Base-by-base conservation (phyloP, 371 early-diverging fungal genomes). In the Coemansia sp. region DNA sequence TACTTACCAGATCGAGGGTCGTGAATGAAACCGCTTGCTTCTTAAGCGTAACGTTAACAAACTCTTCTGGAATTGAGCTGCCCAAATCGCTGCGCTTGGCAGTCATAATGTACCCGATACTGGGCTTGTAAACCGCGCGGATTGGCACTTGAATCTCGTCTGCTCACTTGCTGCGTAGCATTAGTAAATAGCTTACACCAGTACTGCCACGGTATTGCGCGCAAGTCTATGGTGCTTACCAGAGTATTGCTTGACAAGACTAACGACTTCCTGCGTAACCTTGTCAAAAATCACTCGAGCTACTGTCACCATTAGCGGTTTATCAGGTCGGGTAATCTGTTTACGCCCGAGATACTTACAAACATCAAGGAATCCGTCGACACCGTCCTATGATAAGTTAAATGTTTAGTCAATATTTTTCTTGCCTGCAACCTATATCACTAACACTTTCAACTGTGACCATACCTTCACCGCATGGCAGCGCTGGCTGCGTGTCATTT, bases 321-420 rank as follows among this genome's bases (percentile, higher is more conserved):
- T 39, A 38, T 14, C 16, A 38, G 14, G 5, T 1, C 16, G 13
- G 5, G 9, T 26, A 8, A 13, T 32, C 0, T 38, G n/a, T 38
- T 35, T 9, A 34, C 13, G 31, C 14, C 9, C 10, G 31, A 5
- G 4, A 8, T 45, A 68, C 81, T 76, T 83, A 84, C 90, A 92
- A 43, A 96, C 93, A 74, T 96, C 96, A 11, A 96, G 83, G 39
- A 96, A 79, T 0, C 93, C 93, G 70, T 92, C 92, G 40, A 88
- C 84, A 0, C 93, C 93, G 5, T 92, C 84, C 86, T 90, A 57
- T 2, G 60, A 13, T 14, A 34, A 10, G 5, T 36, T 13, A 16
- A 26, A 30, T 14, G 20, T 32, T 41, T 26, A 20, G 20, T 20
- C 20, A 20, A 20, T 20, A 20, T 20, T 20, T 20, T 20, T 20